A percentile compares a stretch with the other conserved stretches of the same genome.
Evolutionary conservation across 2,329 filamentous ascomycete species (phyloP).

Genomic region (Beauveria scarabaeidicola): DNA sequence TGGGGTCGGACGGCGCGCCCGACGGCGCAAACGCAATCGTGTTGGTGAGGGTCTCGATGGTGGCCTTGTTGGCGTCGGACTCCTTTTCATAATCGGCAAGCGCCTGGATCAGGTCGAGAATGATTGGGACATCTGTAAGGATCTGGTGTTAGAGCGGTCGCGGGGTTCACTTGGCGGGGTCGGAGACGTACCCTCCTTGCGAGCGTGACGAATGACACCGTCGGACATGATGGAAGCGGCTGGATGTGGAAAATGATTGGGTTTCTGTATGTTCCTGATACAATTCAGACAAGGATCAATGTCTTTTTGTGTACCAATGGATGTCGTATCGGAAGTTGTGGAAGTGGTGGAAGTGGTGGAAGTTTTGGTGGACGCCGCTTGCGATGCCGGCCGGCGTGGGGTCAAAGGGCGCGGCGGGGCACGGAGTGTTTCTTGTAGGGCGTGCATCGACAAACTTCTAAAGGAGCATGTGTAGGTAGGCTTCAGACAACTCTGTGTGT

Average conservation of each 20-base stretch:
- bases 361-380: background rate
- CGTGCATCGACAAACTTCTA: background rate
- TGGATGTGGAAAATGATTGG: background rate
- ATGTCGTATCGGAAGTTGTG: background rate
- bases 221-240: background rate
- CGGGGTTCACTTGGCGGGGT: background rate
- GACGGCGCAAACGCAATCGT: constrained; percentile 71
- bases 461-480: no score
- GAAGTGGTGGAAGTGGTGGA: background rate
- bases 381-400: constrained; percentile 8
- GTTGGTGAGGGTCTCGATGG: constrained; percentile 57
- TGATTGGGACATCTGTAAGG: constrained; percentile 64
- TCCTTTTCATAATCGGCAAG: constrained; percentile 85
- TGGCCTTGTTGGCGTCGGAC: constrained; percentile 66
- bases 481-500: no score
- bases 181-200: constrained; percentile 7
- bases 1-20: constrained; percentile 29
- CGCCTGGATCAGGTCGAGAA: constrained; percentile 73
- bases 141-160: background rate
- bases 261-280: background rate
- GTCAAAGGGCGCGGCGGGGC: constrained; percentile 3
- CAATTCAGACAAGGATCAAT: background rate
- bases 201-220: constrained; percentile 6
- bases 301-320: background rate
- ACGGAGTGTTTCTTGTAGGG: background rate